These are phyloP conservation scores for Ricinus communis DNA, from an alignment of 345 rosid genomes.

Conservation along the genomic window DNA sequence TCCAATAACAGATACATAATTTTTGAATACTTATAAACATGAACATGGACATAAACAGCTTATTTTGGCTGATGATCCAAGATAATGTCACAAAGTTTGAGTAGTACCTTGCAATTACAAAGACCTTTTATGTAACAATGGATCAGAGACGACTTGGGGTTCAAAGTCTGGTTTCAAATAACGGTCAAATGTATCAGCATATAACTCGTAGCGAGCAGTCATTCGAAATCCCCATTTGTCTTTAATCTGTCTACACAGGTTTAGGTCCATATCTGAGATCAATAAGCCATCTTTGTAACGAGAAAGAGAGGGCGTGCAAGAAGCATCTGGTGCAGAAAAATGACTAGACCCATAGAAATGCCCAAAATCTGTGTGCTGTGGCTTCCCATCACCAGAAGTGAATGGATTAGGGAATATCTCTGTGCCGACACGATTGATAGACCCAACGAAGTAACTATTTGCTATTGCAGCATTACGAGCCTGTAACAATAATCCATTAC, in stretches of 20 bases:
- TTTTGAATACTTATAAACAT: not conserved
- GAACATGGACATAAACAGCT: not conserved
- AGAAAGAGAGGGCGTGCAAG: slow-evolving; percentile 85
- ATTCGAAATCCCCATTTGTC: slow-evolving; percentile 95
- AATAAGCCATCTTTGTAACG: slow-evolving; percentile 74
- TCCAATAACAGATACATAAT: not conserved
- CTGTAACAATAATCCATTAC: slow-evolving; percentile 34
- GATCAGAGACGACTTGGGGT: slow-evolving; percentile 77
- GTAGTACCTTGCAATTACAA: slow-evolving; percentile 30
- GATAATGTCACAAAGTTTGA: not conserved
- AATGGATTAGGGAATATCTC: slow-evolving; percentile 86
- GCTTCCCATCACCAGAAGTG: slow-evolving; percentile 92
- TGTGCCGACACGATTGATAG: slow-evolving; percentile 96
- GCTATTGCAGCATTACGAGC: slow-evolving; percentile 96
- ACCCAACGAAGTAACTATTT: slow-evolving; percentile 93
- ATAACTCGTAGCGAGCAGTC: slow-evolving; percentile 80
- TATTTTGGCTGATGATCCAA: not conserved
- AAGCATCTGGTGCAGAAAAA: slow-evolving; percentile 93
- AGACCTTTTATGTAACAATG: slow-evolving; percentile 61
- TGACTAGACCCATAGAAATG: slow-evolving; percentile 93
- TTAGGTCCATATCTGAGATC: slow-evolving; percentile 86
- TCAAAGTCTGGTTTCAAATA: slow-evolving; percentile 72
- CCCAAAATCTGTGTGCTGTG: slow-evolving; percentile 78
- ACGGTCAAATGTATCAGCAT: slow-evolving; percentile 52
- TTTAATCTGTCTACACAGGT: slow-evolving; percentile 85